These are phyloP conservation scores for Carallia brachiata DNA, from an alignment of 345 rosid species.

Conservation along the genomic window DNA sequence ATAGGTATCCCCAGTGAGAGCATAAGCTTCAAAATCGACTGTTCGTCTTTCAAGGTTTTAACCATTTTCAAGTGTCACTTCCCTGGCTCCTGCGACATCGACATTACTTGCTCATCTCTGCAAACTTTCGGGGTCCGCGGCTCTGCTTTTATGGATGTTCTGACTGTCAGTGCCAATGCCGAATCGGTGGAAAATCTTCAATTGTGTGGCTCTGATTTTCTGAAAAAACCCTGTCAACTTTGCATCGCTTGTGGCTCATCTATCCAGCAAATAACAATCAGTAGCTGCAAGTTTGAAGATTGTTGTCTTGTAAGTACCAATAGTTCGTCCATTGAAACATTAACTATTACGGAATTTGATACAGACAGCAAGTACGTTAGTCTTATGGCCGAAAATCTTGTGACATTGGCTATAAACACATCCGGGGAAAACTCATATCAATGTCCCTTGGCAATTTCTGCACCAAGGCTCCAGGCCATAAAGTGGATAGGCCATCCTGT, in stretches of 20 bases:
- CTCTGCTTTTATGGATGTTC: background rate
- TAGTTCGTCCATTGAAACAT: background rate
- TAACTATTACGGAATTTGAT: constrained; percentile 14
- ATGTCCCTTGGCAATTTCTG: constrained; percentile 6
- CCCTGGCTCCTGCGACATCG: background rate
- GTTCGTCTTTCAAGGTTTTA: constrained; percentile 10
- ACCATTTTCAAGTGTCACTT: background rate
- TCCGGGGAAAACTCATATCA: background rate
- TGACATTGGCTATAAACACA: constrained; percentile 4
- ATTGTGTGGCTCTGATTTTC: background rate
- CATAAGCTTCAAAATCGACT: background rate
- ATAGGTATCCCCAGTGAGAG: no score
- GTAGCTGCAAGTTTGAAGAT: constrained; percentile 5
- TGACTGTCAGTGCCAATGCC: background rate
- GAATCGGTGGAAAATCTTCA: background rate
- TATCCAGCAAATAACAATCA: background rate
- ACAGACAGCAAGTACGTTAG: background rate
- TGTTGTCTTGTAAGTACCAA: constrained; percentile 2
- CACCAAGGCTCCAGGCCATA: constrained; percentile 6
- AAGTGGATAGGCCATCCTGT: constrained; percentile 20
- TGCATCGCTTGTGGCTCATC: background rate
- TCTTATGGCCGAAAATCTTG: constrained; percentile 1
- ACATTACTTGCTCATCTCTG: constrained; percentile 11
- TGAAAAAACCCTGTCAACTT: background rate
- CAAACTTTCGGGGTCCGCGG: background rate